phyloP scores from a whole-genome alignment of 78 protist genomes.

The Pirum gemmata region DNA sequence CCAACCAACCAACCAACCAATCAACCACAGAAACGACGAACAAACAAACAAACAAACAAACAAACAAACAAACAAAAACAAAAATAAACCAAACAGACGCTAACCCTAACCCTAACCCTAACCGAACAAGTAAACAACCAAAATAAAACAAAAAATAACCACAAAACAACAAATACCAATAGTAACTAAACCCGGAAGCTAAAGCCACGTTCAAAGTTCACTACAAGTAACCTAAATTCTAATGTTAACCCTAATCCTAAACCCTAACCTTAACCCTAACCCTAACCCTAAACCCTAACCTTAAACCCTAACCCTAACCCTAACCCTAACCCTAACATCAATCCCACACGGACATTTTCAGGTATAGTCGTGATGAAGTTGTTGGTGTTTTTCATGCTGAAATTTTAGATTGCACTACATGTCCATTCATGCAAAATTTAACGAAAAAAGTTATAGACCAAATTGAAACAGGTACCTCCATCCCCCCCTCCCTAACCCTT shows the following conservation, averaged over 20 bases:
- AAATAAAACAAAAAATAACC: neutral
- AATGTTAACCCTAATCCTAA: neutral
- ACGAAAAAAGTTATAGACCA: too few relatives aligned
- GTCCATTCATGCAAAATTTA: constrained; percentile 35
- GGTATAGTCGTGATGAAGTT: constrained; percentile 10
- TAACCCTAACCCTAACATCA: too few relatives aligned
- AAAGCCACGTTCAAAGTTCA: neutral
- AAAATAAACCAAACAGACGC: neutral
- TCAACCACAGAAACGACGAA: too few relatives aligned
- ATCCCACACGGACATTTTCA: neutral
- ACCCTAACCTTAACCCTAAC: too few relatives aligned
- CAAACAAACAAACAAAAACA: neutral
- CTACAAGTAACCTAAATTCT: neutral
- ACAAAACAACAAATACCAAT: neutral
- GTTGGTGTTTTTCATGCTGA: neutral
- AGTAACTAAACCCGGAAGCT: neutral
- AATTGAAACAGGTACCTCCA: too few relatives aligned
- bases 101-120: neutral
- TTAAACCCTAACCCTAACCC: too few relatives aligned
- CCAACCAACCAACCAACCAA: too few relatives aligned
- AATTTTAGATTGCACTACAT: constrained; percentile 24
- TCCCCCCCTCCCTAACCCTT: too few relatives aligned
- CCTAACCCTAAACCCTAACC: too few relatives aligned
- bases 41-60: too few relatives aligned
- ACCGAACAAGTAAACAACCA: neutral